Conservation (phyloP, 257 asterid species). For the Datura wrightii region DNA sequence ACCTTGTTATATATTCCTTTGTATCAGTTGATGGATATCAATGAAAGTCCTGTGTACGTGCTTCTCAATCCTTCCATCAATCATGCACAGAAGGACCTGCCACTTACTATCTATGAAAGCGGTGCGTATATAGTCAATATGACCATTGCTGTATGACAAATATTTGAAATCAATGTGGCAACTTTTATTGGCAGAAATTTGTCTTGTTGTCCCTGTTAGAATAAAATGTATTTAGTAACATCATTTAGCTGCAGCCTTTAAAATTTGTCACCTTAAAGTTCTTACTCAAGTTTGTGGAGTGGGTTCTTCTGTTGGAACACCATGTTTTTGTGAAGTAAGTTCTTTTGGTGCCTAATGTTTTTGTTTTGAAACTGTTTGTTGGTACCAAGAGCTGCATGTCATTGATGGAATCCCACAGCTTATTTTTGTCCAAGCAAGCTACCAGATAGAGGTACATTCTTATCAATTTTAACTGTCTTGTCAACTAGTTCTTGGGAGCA, state of each 20-base stretch:
- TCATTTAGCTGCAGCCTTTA: neutral
- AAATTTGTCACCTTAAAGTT: neutral
- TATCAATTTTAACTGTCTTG: slow-evolving; percentile 9
- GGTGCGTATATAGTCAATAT: slow-evolving; percentile 59
- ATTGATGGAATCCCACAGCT: slow-evolving; percentile 96
- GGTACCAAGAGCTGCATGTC: slow-evolving; percentile 78
- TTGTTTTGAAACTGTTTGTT: slow-evolving; percentile 37
- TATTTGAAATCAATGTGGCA: neutral
- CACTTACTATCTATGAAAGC: slow-evolving; percentile 85
- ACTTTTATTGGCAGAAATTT: slow-evolving; percentile 9
- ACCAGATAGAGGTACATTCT: slow-evolving; percentile 81
- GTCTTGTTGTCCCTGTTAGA: slow-evolving; percentile 28
- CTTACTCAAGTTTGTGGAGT: neutral
- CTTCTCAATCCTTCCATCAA: slow-evolving; percentile 92
- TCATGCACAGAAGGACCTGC: slow-evolving; percentile 93
- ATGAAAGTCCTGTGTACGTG: slow-evolving; percentile 91
- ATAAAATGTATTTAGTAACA: neutral
- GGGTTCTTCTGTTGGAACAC: slow-evolving; percentile 3
- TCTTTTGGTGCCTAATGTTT: slow-evolving; percentile 7
- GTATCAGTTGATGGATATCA: slow-evolving; percentile 89
- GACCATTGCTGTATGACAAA: neutral
- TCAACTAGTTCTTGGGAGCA: slow-evolving; percentile 29
- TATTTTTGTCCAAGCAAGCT: slow-evolving; percentile 86
- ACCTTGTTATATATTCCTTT: neutral
- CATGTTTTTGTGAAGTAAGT: neutral